These are phyloP conservation scores for Phaeophleospora eucalypticola DNA, from an alignment of 2,329 filamentous ascomycete species.

Conservation along the genomic window DNA sequence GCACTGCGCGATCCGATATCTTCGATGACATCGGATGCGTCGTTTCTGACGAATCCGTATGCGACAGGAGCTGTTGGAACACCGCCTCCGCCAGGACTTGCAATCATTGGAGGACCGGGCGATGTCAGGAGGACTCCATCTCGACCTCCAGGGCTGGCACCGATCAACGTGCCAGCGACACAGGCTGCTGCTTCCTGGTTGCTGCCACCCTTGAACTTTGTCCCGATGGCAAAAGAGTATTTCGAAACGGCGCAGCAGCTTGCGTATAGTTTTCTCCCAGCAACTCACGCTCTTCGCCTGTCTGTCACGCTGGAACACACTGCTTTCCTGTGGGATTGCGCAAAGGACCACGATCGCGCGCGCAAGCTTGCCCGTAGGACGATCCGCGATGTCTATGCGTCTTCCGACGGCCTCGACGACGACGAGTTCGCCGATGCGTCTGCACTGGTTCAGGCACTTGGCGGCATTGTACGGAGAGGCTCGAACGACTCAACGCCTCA, in stretches of 20 bases:
- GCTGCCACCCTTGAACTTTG: conserved; percentile 73
- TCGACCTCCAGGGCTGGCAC: conserved; percentile 40
- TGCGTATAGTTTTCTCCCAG: conserved; percentile 72
- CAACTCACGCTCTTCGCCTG: conserved; percentile 82
- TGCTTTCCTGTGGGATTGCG: conserved; percentile 89
- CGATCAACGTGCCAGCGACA: conserved; percentile 27
- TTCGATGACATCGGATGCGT: conserved; percentile 48
- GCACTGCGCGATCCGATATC: conserved; percentile 46
- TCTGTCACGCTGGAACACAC: conserved; percentile 90
- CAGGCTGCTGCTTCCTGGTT: conserved; percentile 64
- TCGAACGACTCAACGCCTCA: conserved; percentile 26
- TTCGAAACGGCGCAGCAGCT: conserved; percentile 74
- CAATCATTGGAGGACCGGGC: conserved; percentile 22
- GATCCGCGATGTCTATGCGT: conserved; percentile 86
- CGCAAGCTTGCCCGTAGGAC: conserved; percentile 74
- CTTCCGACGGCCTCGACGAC: conserved; percentile 87
- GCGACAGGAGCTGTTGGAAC: conserved; percentile 36
- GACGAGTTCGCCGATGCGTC: conserved; percentile 92
- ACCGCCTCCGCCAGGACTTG: conserved; percentile 34
- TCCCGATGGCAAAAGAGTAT: conserved; percentile 73
- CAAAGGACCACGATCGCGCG: conserved; percentile 73
- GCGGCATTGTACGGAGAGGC: conserved; percentile 84
- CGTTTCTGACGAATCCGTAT: conserved; percentile 50
- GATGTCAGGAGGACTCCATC: conserved; percentile 31
- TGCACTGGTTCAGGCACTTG: conserved; percentile 78